These are phyloP conservation scores for Fusarium burgessii DNA, from an alignment of 2,329 filamentous ascomycete species.

Conservation along the genomic window DNA sequence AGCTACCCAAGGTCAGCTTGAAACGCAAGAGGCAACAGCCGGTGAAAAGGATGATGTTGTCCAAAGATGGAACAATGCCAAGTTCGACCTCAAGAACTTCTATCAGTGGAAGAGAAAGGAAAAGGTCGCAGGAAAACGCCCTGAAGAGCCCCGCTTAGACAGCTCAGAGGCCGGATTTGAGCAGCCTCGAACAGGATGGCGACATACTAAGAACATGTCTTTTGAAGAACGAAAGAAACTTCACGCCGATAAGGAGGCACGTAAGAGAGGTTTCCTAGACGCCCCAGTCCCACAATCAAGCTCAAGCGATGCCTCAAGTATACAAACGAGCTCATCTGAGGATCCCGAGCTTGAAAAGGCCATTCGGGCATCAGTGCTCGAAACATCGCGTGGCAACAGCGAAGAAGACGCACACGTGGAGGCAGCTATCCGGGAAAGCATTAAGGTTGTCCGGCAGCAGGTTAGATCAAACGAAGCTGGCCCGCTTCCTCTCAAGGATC, in stretches of 20 bases:
- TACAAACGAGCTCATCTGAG: slow-evolving; percentile 47
- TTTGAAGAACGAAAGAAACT: slow-evolving; percentile 65
- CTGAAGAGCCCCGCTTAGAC: slow-evolving; percentile 35
- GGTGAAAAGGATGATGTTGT: slow-evolving; percentile 75
- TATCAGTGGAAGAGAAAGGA: slow-evolving; percentile 65
- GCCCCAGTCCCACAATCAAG: slow-evolving; percentile 16
- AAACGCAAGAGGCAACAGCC: slow-evolving; percentile 64
- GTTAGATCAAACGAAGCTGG: slow-evolving; percentile 45
- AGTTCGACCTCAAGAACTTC: slow-evolving; percentile 70
- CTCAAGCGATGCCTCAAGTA: slow-evolving; percentile 28
- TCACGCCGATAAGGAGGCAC: slow-evolving; percentile 60
- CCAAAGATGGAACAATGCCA: slow-evolving; percentile 71
- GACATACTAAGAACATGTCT: slow-evolving; percentile 60
- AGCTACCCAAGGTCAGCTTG: slow-evolving; percentile 79
- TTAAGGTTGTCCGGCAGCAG: slow-evolving; percentile 64
- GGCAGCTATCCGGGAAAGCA: slow-evolving; percentile 77
- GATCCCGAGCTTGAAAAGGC: slow-evolving; percentile 76
- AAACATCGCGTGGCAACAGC: slow-evolving; percentile 76
- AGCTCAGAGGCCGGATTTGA: slow-evolving; percentile 38
- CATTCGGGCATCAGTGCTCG: slow-evolving; percentile 75
- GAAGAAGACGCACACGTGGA: slow-evolving; percentile 79
- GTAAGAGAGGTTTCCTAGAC: slow-evolving; percentile 51
- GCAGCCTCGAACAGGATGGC: slow-evolving; percentile 59
- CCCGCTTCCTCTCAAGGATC: slow-evolving; percentile 45
- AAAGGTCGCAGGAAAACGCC: slow-evolving; percentile 52